phyloP scores from a whole-genome alignment of 2,329 filamentous ascomycete genomes.

The Truncatella angustata region DNA sequence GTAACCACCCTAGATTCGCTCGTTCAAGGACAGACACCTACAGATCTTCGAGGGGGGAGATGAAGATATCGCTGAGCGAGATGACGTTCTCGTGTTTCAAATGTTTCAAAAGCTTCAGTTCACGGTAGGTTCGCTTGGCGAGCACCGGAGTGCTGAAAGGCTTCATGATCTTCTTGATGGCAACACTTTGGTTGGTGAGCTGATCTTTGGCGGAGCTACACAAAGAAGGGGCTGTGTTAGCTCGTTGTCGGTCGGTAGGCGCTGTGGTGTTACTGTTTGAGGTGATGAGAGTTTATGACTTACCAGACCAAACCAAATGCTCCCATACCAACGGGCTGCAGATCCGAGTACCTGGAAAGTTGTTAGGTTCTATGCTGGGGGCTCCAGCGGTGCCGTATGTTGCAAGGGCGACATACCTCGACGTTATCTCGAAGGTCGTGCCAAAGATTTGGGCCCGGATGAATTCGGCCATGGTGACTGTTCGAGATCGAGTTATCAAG shows the following conservation, averaged over 20 bases:
- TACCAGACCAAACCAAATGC: conserved; percentile 98
- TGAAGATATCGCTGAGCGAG: conserved; percentile 98
- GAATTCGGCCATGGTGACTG: conserved; percentile 86
- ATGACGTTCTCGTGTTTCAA: conserved; percentile 98
- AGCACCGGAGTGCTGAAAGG: conserved; percentile 99
- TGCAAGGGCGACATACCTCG: conserved; percentile 61
- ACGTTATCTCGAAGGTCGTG: conserved; percentile 99
- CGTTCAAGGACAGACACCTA: conserved; percentile 42
- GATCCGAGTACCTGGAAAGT: conserved; percentile 79
- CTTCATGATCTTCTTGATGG: conserved; percentile 99
- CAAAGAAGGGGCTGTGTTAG: conserved; percentile 17
- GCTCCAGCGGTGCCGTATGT: background rate
- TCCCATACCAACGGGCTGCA: conserved; percentile 98
- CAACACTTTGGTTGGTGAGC: conserved; percentile 93
- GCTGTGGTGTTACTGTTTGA: too few relatives aligned
- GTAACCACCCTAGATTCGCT: background rate
- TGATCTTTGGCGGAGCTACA: conserved; percentile 92
- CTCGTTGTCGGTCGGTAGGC: too few relatives aligned
- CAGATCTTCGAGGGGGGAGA: conserved; percentile 98
- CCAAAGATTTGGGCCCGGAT: conserved; percentile 99
- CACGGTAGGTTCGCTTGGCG: conserved; percentile 95
- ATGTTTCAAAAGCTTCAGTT: conserved; percentile 96
- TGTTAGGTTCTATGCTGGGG: conserved; percentile 18
- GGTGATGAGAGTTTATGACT: too few relatives aligned
- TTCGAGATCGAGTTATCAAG: background rate